A percentile compares a stretch with the other conserved stretches of the same genome.
These are phyloP conservation scores for Globisporangium camurandrum DNA, from an alignment of 352 stramenopile genomes.

Conservation along the genomic window DNA sequence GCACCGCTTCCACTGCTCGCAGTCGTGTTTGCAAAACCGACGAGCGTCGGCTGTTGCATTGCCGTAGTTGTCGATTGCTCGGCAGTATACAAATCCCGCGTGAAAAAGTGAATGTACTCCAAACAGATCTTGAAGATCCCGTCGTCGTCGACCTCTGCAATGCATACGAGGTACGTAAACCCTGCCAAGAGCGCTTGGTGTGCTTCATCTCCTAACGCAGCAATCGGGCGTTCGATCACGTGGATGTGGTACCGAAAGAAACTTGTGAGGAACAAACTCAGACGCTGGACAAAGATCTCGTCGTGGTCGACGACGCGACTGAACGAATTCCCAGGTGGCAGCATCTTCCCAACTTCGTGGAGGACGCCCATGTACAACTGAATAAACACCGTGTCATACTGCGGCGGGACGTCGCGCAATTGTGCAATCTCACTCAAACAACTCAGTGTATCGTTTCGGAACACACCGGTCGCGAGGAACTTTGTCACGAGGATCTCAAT, in stretches of 20 bases:
- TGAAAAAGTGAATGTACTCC: slow-evolving; percentile 97
- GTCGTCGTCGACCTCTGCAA: slow-evolving; percentile 90
- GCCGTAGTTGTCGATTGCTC: no score
- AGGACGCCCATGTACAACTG: slow-evolving; percentile 95
- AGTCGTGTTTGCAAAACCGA: slow-evolving; percentile 46
- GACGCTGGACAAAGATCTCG: slow-evolving; percentile 94
- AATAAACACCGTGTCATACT: slow-evolving; percentile 94
- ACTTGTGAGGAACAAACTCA: slow-evolving; percentile 96
- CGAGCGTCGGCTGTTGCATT: slow-evolving; percentile 56
- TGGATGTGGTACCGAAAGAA: slow-evolving; percentile 94
- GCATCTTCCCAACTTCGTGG: slow-evolving; percentile 86
- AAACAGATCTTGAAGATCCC: slow-evolving; percentile 99
- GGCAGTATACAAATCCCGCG: slow-evolving; percentile 93
- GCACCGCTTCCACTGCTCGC: no score
- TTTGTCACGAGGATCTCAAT: slow-evolving; percentile 95
- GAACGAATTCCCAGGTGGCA: slow-evolving; percentile 89
- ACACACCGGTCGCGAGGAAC: slow-evolving; percentile 92
- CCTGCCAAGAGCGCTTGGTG: slow-evolving; percentile 89
- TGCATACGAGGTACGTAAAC: slow-evolving; percentile 90
- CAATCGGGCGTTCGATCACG: slow-evolving; percentile 90
- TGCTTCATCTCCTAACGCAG: slow-evolving; percentile 68
- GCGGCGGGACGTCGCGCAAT: slow-evolving; percentile 84
- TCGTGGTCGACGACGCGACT: slow-evolving; percentile 92
- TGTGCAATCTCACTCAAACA: slow-evolving; percentile 98
- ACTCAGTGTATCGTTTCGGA: slow-evolving; percentile 96